A percentile compares a stretch with the other conserved stretches of the same genome.
Evolutionary conservation across 306 rosid genomes (phyloP).

Genomic region (Trifolium subterraneum): DNA sequence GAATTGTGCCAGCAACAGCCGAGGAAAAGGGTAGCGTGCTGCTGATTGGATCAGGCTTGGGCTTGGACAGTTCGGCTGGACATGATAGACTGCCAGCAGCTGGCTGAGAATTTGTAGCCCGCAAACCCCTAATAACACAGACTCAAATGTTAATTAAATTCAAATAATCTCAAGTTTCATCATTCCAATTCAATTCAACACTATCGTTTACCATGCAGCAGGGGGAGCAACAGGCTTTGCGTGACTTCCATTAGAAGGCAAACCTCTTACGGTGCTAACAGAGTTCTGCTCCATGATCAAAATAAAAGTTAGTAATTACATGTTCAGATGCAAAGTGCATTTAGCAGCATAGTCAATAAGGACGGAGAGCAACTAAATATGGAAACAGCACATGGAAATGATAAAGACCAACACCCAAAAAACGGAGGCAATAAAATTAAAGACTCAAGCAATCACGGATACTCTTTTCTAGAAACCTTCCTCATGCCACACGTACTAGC

Average conservation of each 20-base stretch:
- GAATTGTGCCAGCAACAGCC: slow-evolving; percentile 55
- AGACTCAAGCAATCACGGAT: no score
- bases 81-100: slow-evolving; percentile 48
- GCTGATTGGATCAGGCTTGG: slow-evolving; percentile 57
- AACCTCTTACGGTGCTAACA: slow-evolving; percentile 52
- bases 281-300: slow-evolving; percentile 57
- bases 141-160: slow-evolving; percentile 21
- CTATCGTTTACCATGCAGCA: slow-evolving; percentile 69
- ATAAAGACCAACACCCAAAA: slow-evolving; percentile 11
- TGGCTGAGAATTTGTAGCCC: slow-evolving; percentile 62
- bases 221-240: slow-evolving; percentile 63
- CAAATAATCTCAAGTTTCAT: slow-evolving; percentile 22
- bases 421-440: neutral
- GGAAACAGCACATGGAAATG: neutral
- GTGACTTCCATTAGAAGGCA: slow-evolving; percentile 76
- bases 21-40: slow-evolving; percentile 53
- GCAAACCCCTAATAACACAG: slow-evolving; percentile 63
- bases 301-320: slow-evolving; percentile 25
- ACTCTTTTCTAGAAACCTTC: no score
- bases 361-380: slow-evolving; percentile 14
- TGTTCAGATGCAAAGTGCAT: slow-evolving; percentile 10
- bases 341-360: slow-evolving; percentile 17
- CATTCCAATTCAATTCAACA: slow-evolving; percentile 20
- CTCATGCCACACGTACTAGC: no score
- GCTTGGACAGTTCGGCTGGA: slow-evolving; percentile 63